A percentile compares a stretch with the other conserved stretches of the same genome.
phyloP scores from a whole-genome alignment of 2,329 filamentous ascomycete species.

The Xylariales sp. region DNA sequence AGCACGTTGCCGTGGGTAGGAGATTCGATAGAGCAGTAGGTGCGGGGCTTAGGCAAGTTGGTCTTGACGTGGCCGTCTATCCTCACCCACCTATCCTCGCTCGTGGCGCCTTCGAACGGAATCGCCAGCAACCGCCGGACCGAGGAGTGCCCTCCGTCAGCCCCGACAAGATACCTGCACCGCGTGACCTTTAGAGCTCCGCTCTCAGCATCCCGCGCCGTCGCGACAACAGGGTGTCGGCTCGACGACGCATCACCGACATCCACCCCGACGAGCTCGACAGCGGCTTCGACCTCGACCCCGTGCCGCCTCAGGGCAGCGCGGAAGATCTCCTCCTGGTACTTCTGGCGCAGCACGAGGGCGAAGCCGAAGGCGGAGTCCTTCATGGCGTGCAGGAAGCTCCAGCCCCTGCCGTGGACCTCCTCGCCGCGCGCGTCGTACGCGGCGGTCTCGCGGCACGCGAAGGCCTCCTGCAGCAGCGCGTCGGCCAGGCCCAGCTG shows the following conservation, averaged over 20 bases:
- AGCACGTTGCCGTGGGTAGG: constrained; percentile 65
- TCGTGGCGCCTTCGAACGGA: constrained; percentile 61
- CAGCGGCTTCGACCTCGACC: constrained; percentile 51
- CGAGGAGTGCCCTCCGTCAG: constrained; percentile 62
- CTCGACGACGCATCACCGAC: constrained; percentile 40
- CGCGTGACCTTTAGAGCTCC: constrained; percentile 25
- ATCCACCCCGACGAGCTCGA: constrained; percentile 53
- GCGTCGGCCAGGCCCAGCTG: constrained; percentile 62
- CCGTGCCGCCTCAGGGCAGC: constrained; percentile 49
- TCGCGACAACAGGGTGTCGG: constrained; percentile 22
- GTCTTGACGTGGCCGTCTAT: constrained; percentile 62
- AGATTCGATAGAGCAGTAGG: constrained; percentile 62
- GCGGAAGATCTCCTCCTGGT: constrained; percentile 65
- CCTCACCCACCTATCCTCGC: constrained; percentile 64
- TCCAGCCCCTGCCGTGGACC: constrained; percentile 59
- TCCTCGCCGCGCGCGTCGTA: constrained; percentile 60
- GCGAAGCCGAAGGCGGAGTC: constrained; percentile 64
- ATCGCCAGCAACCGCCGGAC: constrained; percentile 60
- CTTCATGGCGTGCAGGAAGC: constrained; percentile 64
- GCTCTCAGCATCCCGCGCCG: constrained; percentile 21
- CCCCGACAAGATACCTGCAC: constrained; percentile 62
- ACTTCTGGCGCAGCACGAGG: constrained; percentile 66
- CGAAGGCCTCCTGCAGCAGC: constrained; percentile 64
- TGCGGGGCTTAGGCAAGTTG: constrained; percentile 60
- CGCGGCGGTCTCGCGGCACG: constrained; percentile 60